Conservation (phyloP, 768 basidiomycete species). For the Boletales sp. region DNA sequence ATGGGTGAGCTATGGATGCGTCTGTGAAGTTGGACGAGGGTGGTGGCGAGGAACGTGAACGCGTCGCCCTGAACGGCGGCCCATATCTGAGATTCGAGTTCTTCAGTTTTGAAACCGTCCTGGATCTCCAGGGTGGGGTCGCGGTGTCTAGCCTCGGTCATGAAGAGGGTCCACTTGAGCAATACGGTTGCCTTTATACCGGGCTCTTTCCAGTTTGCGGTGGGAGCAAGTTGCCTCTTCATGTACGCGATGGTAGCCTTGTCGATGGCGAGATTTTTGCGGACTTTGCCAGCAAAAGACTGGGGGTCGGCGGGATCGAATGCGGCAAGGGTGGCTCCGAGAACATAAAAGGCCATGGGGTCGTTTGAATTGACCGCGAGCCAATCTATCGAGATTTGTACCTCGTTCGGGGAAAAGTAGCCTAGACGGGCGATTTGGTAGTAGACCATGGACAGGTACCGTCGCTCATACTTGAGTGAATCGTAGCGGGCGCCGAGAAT, state of each 20-base stretch:
- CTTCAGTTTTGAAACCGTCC: slow-evolving; percentile 68
- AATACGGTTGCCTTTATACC: slow-evolving; percentile 69
- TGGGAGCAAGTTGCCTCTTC: slow-evolving; percentile 51
- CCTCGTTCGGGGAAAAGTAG: slow-evolving; percentile 54
- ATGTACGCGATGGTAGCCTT: slow-evolving; percentile 49
- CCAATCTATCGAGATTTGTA: slow-evolving; percentile 69
- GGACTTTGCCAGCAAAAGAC: slow-evolving; percentile 40
- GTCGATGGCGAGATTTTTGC: slow-evolving; percentile 48
- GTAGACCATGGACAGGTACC: slow-evolving; percentile 60
- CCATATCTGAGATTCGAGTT: slow-evolving; percentile 79
- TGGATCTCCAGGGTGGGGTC: slow-evolving; percentile 62
- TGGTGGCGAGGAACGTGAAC: slow-evolving; percentile 66
- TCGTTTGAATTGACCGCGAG: slow-evolving; percentile 63
- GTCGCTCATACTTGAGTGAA: slow-evolving; percentile 71
- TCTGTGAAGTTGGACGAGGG: slow-evolving; percentile 55
- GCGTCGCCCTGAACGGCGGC: slow-evolving; percentile 80
- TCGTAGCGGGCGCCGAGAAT: slow-evolving; percentile 66
- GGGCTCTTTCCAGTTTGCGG: slow-evolving; percentile 62
- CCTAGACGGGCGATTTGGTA: slow-evolving; percentile 63
- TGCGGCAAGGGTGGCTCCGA: slow-evolving; percentile 59
- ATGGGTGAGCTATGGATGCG: slow-evolving; percentile 29
- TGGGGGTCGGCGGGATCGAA: slow-evolving; percentile 65
- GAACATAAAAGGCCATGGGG: slow-evolving; percentile 63
- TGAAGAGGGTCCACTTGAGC: slow-evolving; percentile 87
- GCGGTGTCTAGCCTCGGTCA: slow-evolving; percentile 70